phyloP scores from a whole-genome alignment of 2,329 filamentous ascomycete genomes.

The Epichloe aotearoae region DNA sequence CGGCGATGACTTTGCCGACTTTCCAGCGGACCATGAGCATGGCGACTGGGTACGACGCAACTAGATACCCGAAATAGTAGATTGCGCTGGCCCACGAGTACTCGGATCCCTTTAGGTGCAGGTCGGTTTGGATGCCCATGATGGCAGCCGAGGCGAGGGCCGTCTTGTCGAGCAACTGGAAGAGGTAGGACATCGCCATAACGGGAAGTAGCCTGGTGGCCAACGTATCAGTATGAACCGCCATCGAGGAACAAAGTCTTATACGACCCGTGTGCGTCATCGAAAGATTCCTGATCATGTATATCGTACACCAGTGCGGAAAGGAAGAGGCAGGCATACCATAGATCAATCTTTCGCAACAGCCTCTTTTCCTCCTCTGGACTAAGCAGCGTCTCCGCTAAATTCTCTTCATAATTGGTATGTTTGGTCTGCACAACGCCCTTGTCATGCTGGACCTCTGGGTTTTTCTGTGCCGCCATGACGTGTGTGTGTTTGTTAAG shows the following conservation, averaged over 20 bases:
- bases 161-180: constrained; percentile 49
- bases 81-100: constrained; percentile 37
- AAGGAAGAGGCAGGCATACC: constrained; percentile 26
- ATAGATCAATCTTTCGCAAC: constrained; percentile 43
- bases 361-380: constrained; percentile 33
- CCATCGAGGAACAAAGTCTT: too few species aligned
- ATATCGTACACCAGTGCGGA: too few species aligned
- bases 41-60: constrained; percentile 15
- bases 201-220: constrained; percentile 33
- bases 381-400: constrained; percentile 8
- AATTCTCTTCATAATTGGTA: background rate
- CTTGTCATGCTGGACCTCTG: background rate
- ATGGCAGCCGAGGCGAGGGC: constrained; percentile 37
- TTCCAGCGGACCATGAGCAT: constrained; percentile 14
- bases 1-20: constrained; percentile 16
- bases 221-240: too few species aligned
- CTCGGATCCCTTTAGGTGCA: constrained; percentile 32
- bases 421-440: background rate
- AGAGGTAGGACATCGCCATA: constrained; percentile 39
- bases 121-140: constrained; percentile 33
- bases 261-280: too few species aligned
- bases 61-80: constrained; percentile 39
- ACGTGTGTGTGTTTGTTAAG: background rate
- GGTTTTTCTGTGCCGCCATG: background rate
- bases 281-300: too few species aligned